Percentiles rank a stretch among this genome's conserved stretches.
Conservation (phyloP, 257 asterid genomes). For the Vinca minor region DNA sequence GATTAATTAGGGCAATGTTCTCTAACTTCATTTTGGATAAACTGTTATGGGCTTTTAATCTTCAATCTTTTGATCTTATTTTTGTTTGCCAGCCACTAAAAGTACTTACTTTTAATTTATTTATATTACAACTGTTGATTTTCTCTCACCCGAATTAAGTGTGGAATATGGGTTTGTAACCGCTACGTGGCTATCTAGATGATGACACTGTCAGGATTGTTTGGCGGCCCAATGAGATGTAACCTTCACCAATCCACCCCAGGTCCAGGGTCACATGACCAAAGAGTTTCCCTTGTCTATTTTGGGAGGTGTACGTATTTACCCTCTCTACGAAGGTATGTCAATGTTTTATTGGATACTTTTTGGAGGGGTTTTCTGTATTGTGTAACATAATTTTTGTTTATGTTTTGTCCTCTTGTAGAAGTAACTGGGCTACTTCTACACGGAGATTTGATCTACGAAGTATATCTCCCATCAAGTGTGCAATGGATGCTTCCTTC, state of each 20-base stretch:
- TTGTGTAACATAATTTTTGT: conserved; percentile 13
- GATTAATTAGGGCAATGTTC: not conserved
- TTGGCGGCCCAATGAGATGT: conserved; percentile 48
- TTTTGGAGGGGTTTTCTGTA: not conserved
- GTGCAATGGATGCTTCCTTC: conserved; percentile 82
- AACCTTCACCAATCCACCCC: conserved; percentile 38
- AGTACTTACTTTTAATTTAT: not conserved
- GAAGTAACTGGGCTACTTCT: conserved; percentile 36
- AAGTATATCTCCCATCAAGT: conserved; percentile 36
- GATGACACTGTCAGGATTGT: conserved; percentile 57
- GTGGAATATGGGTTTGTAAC: conserved; percentile 21
- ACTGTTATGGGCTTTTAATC: not conserved
- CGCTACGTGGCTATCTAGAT: conserved; percentile 17
- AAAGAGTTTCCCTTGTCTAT: conserved; percentile 28
- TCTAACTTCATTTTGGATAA: not conserved
- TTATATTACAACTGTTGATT: conserved; percentile 23
- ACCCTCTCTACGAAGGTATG: conserved; percentile 33
- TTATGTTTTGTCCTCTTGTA: conserved; percentile 18
- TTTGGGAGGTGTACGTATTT: conserved; percentile 27
- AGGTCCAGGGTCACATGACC: conserved; percentile 31
- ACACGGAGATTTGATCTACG: conserved; percentile 29
- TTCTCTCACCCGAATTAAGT: conserved; percentile 8
- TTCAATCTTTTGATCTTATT: conserved; percentile 6
- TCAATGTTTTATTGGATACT: not conserved
- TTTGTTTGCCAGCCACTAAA: not conserved